Base-by-base conservation (phyloP, 176 grass and related monocot genomes). In the Phyllostachys edulis region DNA sequence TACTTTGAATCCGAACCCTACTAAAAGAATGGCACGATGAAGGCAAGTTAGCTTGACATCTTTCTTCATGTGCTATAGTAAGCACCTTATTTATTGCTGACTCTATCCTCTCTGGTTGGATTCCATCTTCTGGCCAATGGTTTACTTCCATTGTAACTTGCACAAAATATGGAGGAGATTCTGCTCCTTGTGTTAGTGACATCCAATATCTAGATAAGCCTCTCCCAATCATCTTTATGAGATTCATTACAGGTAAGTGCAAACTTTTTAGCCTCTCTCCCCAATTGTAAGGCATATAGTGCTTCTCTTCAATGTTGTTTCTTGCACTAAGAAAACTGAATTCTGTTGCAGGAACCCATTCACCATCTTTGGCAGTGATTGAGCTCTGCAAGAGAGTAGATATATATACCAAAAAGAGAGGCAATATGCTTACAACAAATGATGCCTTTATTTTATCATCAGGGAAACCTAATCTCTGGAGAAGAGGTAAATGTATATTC, bases 111-210 rank as follows among this genome's bases (percentile, higher is more conserved):
- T 98, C 92, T 69, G 96, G 96, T 50, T 98, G 96, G 85, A 98
- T 98, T 38, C 96, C 96, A 82, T 95, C 96, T 79, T 98, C 91
- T 90, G 96, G 96, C 96, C 96, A 98, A 40, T 93, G 85, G 26
- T 87, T 87, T 55, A 98, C 91, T 76, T 98, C 87, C 92, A 98
- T 93, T 9, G 96, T 95, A 84, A 98, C 74, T 90, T 98, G 96
- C 63, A 98, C 92, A 85, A 98, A 98, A 83, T 95, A 98, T 46
- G 96, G 96, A 83, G 96, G 96, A 64, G 92, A 93, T 86, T 98
- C 96, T 17, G 93, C 92, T 68, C 96, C 92, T 79, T 92, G 87
- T 69, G 96, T 98, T 80, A 98, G 81, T 88, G 92, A 98, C 77
- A 85, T 91, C 96, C 96, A 98, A 45, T 98, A 98, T 88, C 89